Base-by-base conservation (phyloP, 179 eudicot species). In the Pouteria campechiana region DNA sequence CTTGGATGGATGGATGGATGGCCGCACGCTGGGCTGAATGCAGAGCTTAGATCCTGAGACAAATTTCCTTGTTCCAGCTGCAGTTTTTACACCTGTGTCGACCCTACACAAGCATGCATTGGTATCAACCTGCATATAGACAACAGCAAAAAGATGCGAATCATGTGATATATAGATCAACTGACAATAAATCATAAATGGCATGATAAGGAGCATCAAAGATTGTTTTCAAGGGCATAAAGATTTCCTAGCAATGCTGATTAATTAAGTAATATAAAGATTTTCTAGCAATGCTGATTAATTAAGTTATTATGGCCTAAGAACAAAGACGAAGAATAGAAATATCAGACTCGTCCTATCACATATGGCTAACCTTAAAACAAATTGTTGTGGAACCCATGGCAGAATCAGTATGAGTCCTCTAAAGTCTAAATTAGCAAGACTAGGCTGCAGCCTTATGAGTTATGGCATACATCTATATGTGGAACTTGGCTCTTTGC, bases 51-150 rank as follows among this genome's bases (percentile, higher is more conserved):
- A 32, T 3, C 96, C 79, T 0, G 96, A 89, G 32, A 83, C 90
- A 48, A 64, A 87, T 55, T 43, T 87, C 62, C 74, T 87, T 5
- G 94, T 81, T 34, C 83, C 74, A 22, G 85, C 72, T 44, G 79
- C 85, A 4, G 83, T 78, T 70, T 82, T 86, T 25, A 86, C 68
- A 49, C 93, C 72, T 11, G 78, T 74, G 50, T 87, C 90, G 47
- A 79, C 90, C 66, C 81, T 83, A 64, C 96, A 83, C 12, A 83
- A 69, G 57, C 96, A 87, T 17, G 83, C 66, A 61, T 82, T 81
- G 12, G 86, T 35, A 73, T 85, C 95, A 46, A 85, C 95, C 93
- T 85, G 82, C 55, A 65, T 55, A 34, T 18, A 59, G 34, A 30
- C 18, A 19, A 46, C 17, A 9, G 22, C 6, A 37, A 6, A 1